Base-by-base conservation (phyloP, 2,329 filamentous ascomycete genomes). In the Diaporthe capsici region DNA sequence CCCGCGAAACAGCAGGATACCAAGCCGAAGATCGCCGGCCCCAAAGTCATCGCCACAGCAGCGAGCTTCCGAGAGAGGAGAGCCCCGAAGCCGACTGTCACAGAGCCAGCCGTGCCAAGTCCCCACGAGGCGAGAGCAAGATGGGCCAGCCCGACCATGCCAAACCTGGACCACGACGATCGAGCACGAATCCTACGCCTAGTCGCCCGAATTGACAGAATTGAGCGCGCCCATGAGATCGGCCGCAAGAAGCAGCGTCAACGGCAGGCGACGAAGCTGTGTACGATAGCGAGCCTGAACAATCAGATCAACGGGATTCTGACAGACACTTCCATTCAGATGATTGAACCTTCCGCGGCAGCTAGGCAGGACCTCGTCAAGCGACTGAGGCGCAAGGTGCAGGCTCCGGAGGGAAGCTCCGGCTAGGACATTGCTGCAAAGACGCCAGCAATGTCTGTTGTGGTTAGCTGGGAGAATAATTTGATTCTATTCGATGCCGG, bases 31-130 rank as follows among this genome's bases (percentile, higher is more conserved):
- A 55, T 9, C 4, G 2, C 47, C 8, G 20, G 15, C 13, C 34
- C 65, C 49, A 28, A 70, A 37, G 44, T 53, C 34, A 9, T 55
- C 47, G 7, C 31, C 15, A 70, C 49, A 3, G 65, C 65, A 28
- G 65, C 49, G 47, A 70, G 65, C 65, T 70, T 55, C 34, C 22
- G 65, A 25, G 65, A 70, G 34, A 55, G 9, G 37, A 53, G 65
- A 13, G 55, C 47, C 3, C 65, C 47, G 2, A 39, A 55, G 47
- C 34, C 47, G 1, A 53, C 2, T 13, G 8, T 7, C 31, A 13
- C 22, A 4, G 31, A 70, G 49, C 49, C 49, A 25, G 10, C 9
- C 9, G 31, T 34, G 4, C 8, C 31, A 7, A 53, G 13, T 7
- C 34, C 65, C 7, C 20, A 47, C 6, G 17, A 17, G 2, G 15